A percentile compares a stretch with the other conserved stretches of the same genome.
Conservation (phyloP, 164 flowering plant species). For the Euptelea pleiosperma region DNA sequence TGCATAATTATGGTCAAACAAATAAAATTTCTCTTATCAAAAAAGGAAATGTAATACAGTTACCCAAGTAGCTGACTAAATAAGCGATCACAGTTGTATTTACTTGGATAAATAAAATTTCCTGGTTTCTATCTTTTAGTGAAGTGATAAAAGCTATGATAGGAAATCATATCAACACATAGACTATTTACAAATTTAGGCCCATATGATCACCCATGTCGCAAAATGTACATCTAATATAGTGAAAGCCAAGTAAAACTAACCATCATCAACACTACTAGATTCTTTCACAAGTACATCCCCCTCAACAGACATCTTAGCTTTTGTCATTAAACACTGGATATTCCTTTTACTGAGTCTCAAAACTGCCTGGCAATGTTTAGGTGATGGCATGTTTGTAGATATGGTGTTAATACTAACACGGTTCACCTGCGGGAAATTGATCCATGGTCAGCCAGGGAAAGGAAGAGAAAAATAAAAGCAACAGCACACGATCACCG, state of each 20-base stretch:
- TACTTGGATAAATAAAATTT: too few species aligned
- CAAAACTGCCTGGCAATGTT: slow-evolving; percentile 3
- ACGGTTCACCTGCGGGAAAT: slow-evolving; percentile 12
- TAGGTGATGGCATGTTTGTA: slow-evolving; percentile 9
- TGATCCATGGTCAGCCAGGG: background rate
- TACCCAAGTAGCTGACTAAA: background rate
- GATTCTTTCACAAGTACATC: slow-evolving; percentile 46
- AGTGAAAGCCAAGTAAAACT: background rate
- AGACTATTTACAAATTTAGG: too few species aligned
- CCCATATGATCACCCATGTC: too few species aligned
- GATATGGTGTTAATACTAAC: slow-evolving; percentile 4
- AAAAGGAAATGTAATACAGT: background rate
- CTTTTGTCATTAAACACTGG: slow-evolving; percentile 24
- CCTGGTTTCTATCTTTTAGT: too few species aligned
- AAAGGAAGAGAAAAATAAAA: slow-evolving; percentile 2
- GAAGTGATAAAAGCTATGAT: too few species aligned
- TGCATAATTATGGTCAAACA: slow-evolving; percentile 30
- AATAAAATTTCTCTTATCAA: background rate
- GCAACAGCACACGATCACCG: background rate
- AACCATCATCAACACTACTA: slow-evolving; percentile 28
- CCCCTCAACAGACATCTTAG: slow-evolving; percentile 40
- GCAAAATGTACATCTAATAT: too few species aligned
- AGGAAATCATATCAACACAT: too few species aligned
- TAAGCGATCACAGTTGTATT: too few species aligned
- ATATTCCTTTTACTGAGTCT: slow-evolving; percentile 20